Evolutionary conservation across 192 early-diverging fungal genomes (phyloP).

Genomic region (Coemansia sp.): DNA sequence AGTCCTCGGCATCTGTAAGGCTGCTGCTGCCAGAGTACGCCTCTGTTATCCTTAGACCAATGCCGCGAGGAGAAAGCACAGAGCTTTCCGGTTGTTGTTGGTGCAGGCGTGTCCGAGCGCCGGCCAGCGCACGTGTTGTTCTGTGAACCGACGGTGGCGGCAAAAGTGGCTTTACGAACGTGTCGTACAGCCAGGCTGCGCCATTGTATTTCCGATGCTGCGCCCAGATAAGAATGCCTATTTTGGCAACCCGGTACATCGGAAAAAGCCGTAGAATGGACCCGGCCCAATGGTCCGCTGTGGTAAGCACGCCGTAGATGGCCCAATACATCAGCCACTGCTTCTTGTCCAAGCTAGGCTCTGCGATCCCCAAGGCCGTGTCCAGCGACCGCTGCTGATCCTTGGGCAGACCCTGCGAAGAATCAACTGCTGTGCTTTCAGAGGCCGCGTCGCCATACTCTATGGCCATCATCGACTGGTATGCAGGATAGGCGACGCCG

Average conservation of each 20-base stretch:
- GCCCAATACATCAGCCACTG: slow-evolving; percentile 55
- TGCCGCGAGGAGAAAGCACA: background rate
- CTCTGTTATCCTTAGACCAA: background rate
- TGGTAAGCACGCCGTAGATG: slow-evolving; percentile 46
- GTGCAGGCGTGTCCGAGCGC: background rate
- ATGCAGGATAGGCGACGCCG: slow-evolving; percentile 47
- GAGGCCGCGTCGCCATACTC: slow-evolving; percentile 29
- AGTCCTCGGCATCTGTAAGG: background rate
- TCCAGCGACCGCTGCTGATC: slow-evolving; percentile 8
- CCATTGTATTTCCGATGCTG: slow-evolving; percentile 51
- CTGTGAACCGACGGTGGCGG: slow-evolving; percentile 19
- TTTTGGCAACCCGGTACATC: slow-evolving; percentile 45
- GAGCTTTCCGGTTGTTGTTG: background rate
- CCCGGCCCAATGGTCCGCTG: slow-evolving; percentile 50
- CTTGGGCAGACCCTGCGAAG: background rate
- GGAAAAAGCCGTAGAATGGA: slow-evolving; percentile 47
- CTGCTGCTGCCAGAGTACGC: background rate
- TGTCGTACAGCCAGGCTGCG: slow-evolving; percentile 49
- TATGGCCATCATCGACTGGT: slow-evolving; percentile 52
- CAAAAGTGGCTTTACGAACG: slow-evolving; percentile 41
- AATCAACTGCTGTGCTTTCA: background rate
- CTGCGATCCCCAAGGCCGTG: slow-evolving; percentile 23
- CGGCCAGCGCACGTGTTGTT: background rate
- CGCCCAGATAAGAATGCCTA: slow-evolving; percentile 46
- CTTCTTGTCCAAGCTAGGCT: slow-evolving; percentile 44